A percentile compares a stretch with the other conserved stretches of the same genome.
phyloP scores from a whole-genome alignment of 495 filamentous ascomycete species.

The Stereocaulon alpinum region DNA sequence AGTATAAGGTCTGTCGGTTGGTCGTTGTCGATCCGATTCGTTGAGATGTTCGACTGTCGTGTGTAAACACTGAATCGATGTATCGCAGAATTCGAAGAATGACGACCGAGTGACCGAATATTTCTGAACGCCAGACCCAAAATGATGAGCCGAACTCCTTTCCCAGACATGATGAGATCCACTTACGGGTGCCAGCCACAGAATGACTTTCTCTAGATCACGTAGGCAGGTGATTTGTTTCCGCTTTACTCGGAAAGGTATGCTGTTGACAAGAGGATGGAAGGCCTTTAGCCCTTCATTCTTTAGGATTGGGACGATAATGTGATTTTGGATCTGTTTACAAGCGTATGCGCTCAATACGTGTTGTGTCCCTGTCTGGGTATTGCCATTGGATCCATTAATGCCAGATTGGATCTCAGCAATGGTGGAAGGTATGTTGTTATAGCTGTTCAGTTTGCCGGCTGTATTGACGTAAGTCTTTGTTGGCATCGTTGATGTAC shows the following conservation, averaged over 20 bases:
- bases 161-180: slow-evolving; percentile 29
- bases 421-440: slow-evolving; percentile 6
- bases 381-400: slow-evolving; percentile 32
- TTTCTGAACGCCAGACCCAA: slow-evolving; percentile 55
- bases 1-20: slow-evolving; percentile 77
- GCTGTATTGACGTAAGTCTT: slow-evolving; percentile 16
- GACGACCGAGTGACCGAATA: slow-evolving; percentile 53
- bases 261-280: slow-evolving; percentile 62
- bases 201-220: slow-evolving; percentile 81
- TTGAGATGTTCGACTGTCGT: slow-evolving; percentile 68
- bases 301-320: slow-evolving; percentile 47
- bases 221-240: slow-evolving; percentile 76
- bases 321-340: slow-evolving; percentile 45
- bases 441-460: slow-evolving; percentile 14
- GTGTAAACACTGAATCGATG: slow-evolving; percentile 75
- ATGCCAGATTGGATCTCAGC: slow-evolving; percentile 33
- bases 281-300: slow-evolving; percentile 58
- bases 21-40: slow-evolving; percentile 70
- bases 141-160: slow-evolving; percentile 57
- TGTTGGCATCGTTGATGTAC: slow-evolving; percentile 4
- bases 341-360: slow-evolving; percentile 41
- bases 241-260: slow-evolving; percentile 63
- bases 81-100: slow-evolving; percentile 77
- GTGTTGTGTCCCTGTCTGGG: slow-evolving; percentile 26
- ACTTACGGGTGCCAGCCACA: slow-evolving; percentile 86